phyloP scores from a whole-genome alignment of 345 rosid species.

The Acer negundo region DNA sequence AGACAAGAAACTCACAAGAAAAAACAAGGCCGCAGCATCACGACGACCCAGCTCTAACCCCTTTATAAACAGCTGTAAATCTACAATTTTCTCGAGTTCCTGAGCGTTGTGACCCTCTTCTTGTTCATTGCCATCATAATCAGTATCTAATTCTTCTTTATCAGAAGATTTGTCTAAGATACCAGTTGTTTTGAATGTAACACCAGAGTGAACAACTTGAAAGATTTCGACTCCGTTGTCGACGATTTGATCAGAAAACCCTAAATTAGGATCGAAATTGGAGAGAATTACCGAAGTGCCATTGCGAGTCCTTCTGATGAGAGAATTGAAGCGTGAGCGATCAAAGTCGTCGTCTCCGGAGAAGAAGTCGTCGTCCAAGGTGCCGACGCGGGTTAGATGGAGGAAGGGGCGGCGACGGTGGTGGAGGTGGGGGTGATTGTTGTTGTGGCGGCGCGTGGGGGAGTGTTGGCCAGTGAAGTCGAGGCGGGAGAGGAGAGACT shows the following conservation, averaged over 20 bases:
- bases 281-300: slow-evolving; percentile 57
- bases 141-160: slow-evolving; percentile 10
- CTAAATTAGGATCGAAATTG: slow-evolving; percentile 50
- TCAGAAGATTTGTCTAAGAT: slow-evolving; percentile 7
- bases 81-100: slow-evolving; percentile 48
- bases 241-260: slow-evolving; percentile 48
- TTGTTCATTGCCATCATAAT: slow-evolving; percentile 20
- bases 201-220: slow-evolving; percentile 56
- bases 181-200: slow-evolving; percentile 39
- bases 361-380: slow-evolving; percentile 82
- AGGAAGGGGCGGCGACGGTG: slow-evolving; percentile 75
- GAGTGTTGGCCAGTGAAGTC: slow-evolving; percentile 45
- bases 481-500: slow-evolving; percentile 80
- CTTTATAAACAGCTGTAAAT: slow-evolving; percentile 61
- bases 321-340: slow-evolving; percentile 42
- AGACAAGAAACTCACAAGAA: slow-evolving; percentile 71
- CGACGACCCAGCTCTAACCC: slow-evolving; percentile 70
- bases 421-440: slow-evolving; percentile 27
- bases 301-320: slow-evolving; percentile 37
- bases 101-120: slow-evolving; percentile 26
- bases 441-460: slow-evolving; percentile 29
- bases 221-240: slow-evolving; percentile 62
- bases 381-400: slow-evolving; percentile 80
- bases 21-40: slow-evolving; percentile 70
- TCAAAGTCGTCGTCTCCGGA: slow-evolving; percentile 66